A percentile compares a stretch with the other conserved stretches of the same genome.
Evolutionary conservation across 2,329 filamentous ascomycete genomes (phyloP).

Genomic region (Pezicula rhizophila): DNA sequence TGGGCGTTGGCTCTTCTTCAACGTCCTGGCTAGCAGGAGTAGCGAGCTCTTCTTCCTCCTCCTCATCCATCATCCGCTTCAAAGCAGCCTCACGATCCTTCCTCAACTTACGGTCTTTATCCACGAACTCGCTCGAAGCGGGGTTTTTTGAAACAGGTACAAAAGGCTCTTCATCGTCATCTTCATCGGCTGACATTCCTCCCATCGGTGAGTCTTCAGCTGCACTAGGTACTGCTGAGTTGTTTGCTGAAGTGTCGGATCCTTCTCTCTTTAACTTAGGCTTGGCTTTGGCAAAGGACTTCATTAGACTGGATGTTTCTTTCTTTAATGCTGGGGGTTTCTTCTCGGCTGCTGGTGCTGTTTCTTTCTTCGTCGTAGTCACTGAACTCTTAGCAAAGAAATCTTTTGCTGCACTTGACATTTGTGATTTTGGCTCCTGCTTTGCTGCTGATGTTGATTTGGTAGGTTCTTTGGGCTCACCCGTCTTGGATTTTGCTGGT

Average conservation of each 20-base stretch:
- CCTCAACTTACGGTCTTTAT: slow-evolving; percentile 5
- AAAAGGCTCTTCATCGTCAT: slow-evolving; percentile 46
- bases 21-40: slow-evolving; percentile 41
- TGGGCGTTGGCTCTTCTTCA: slow-evolving; percentile 40
- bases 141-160: slow-evolving; percentile 34
- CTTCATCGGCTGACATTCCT: slow-evolving; percentile 50
- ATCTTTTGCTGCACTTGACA: slow-evolving; percentile 27
- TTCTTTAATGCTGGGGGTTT: slow-evolving; percentile 42
- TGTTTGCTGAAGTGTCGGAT: slow-evolving; percentile 27
- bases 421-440: slow-evolving; percentile 16
- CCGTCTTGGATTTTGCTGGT: slow-evolving; percentile 12
- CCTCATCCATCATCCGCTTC: slow-evolving; percentile 69
- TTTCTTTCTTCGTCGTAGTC: slow-evolving; percentile 14
- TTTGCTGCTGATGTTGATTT: slow-evolving; percentile 3
- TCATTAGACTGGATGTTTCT: slow-evolving; percentile 62
- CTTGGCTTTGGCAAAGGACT: slow-evolving; percentile 69
- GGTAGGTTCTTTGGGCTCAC: slow-evolving; percentile 9
- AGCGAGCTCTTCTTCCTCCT: slow-evolving; percentile 42
- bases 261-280: slow-evolving; percentile 45
- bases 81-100: slow-evolving; percentile 14
- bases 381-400: slow-evolving; percentile 30
- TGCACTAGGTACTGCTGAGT: slow-evolving; percentile 31
- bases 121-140: slow-evolving; percentile 22
- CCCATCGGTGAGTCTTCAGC: slow-evolving; percentile 48
- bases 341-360: slow-evolving; percentile 19